Evolutionary conservation across 495 filamentous ascomycete species (phyloP), one percentile per base, ranked within the genome.

Genomic region (Sabuloglossum arenarium): DNA sequence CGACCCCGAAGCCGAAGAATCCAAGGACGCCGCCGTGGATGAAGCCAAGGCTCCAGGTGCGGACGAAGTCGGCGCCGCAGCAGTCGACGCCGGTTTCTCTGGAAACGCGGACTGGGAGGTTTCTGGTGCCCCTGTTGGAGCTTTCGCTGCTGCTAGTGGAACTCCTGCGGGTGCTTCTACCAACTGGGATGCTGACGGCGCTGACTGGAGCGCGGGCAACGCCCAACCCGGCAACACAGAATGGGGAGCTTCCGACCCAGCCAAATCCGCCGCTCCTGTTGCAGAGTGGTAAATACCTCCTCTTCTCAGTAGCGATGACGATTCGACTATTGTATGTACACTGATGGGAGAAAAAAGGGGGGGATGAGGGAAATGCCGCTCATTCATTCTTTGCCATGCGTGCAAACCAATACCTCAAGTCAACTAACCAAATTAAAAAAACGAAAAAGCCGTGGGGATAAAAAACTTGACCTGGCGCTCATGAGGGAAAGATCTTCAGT

Each of bases 1-100:
- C 71, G 91, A 98, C 71, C 91, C 91, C 59, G 91, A 98, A 76
- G 88, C 91, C 61, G 88, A 96, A 79, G 88, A 86, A 77, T 84
- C 87, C 73, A 93, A 94, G 81, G 88, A 95, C 76, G 78, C 84
- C 56, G 70, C 74, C 39, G 63, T 65, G 56, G 79, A 81, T 47
- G 76, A 78, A 64, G 58, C 75, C 59, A 81, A 81, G 79, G 70
- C 79, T 58, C 76, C 85, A 51, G 79, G 79, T 66, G 82, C 76
- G 59, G 91, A 96, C 63, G 89, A 96, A 74, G 84, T 85, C 65
- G 88, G 83, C 64, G 62, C 84, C 59, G 78, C 71, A 64, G 79
- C 86, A 63, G 76, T 88, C 62, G 88, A 94, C 67, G 69, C 79
- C 61, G 86, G 85, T 64, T 96, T 91, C 74, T 76, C 66, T 57